phyloP scores from a whole-genome alignment of 768 basidiomycete genomes.

The Daedaleopsis nitida region DNA sequence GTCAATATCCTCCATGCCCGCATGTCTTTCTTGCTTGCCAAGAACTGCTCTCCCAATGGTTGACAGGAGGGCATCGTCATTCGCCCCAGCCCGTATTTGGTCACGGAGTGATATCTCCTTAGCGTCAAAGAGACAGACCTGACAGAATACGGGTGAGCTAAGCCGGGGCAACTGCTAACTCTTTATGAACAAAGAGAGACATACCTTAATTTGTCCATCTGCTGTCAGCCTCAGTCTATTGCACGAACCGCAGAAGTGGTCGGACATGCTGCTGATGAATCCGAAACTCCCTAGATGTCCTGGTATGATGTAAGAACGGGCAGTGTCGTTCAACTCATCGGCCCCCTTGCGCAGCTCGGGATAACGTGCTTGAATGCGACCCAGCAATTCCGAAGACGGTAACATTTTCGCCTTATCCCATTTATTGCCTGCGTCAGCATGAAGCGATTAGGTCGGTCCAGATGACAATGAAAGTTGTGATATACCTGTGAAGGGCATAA shows the following conservation, averaged over 20 bases:
- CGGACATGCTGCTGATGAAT: constrained; percentile 95
- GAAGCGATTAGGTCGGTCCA: constrained; percentile 2
- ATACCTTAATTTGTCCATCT: constrained; percentile 86
- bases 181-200: constrained; percentile 2
- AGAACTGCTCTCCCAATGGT: constrained; percentile 66
- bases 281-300: constrained; percentile 71
- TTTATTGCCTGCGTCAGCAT: constrained; percentile 62
- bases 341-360: constrained; percentile 55
- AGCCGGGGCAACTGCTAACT: not conserved
- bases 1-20: constrained; percentile 81
- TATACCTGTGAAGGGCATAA: constrained; percentile 89
- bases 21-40: constrained; percentile 80
- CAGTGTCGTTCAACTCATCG: constrained; percentile 80
- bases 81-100: constrained; percentile 62
- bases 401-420: constrained; percentile 87
- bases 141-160: not conserved
- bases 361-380: constrained; percentile 48
- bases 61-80: constrained; percentile 60
- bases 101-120: constrained; percentile 84
- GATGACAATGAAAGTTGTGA: constrained; percentile 15
- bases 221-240: constrained; percentile 86
- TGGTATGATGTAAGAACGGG: constrained; percentile 75
- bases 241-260: constrained; percentile 87
- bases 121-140: constrained; percentile 86
- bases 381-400: constrained; percentile 66